These are phyloP conservation scores for Populus hybrid DNA, from an alignment of 441 rosid species.

Conservation along the genomic window DNA sequence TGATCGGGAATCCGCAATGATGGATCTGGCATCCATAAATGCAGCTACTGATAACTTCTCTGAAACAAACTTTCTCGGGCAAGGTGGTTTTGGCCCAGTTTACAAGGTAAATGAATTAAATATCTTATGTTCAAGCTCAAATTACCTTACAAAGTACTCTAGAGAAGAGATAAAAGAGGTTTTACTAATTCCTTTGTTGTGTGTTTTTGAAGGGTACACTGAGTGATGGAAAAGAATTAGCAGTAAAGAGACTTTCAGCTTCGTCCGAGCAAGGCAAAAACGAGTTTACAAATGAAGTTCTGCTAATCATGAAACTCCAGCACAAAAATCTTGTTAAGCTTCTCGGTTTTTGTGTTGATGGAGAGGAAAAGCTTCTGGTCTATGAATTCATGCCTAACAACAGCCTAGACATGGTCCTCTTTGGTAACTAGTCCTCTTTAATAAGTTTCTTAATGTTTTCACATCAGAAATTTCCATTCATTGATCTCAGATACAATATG, in stretches of 20 bases:
- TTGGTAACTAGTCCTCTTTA: constrained; percentile 23
- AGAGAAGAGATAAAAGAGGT: background rate
- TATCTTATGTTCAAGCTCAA: no score
- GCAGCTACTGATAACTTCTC: constrained; percentile 30
- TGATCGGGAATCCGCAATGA: constrained; percentile 3
- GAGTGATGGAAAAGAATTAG: constrained; percentile 37
- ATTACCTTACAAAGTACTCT: background rate
- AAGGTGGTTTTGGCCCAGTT: constrained; percentile 42
- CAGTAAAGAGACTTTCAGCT: constrained; percentile 44
- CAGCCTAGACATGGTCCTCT: constrained; percentile 40
- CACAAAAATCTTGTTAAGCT: constrained; percentile 40
- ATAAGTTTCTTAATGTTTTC: background rate
- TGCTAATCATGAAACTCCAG: constrained; percentile 35
- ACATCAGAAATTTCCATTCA: background rate
- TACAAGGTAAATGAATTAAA: constrained; percentile 25
- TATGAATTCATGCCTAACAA: constrained; percentile 39
- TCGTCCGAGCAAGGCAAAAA: constrained; percentile 32
- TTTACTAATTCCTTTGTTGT: background rate
- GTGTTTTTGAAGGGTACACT: constrained; percentile 30
- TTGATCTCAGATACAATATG: background rate
- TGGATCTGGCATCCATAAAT: constrained; percentile 8
- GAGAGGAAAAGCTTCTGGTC: constrained; percentile 31
- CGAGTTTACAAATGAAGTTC: constrained; percentile 39
- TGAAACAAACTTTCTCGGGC: constrained; percentile 29
- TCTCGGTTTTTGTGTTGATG: constrained; percentile 33